phyloP scores from a whole-genome alignment of 2,329 filamentous ascomycete species.

The Colletotrichum nymphaeae region DNA sequence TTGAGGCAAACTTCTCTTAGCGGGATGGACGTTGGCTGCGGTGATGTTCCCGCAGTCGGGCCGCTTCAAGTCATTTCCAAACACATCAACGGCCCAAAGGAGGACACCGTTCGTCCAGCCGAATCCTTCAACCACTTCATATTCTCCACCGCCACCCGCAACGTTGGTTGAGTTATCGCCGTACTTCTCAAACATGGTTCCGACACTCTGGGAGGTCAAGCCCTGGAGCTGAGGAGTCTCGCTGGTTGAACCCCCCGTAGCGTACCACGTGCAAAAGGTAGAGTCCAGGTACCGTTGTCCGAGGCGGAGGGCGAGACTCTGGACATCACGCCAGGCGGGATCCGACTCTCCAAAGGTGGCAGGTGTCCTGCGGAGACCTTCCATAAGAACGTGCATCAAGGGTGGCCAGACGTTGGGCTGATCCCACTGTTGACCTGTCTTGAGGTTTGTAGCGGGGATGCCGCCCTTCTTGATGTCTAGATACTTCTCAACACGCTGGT shows the following conservation, averaged over 20 bases:
- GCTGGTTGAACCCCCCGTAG: constrained; percentile 71
- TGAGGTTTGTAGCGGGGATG: constrained; percentile 71
- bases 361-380: constrained; percentile 70
- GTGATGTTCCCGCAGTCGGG: constrained; percentile 67
- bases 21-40: constrained; percentile 49
- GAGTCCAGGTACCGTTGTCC: constrained; percentile 76
- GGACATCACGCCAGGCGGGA: constrained; percentile 64
- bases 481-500: constrained; percentile 62
- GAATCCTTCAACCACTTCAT: constrained; percentile 76
- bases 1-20: constrained; percentile 43
- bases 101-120: constrained; percentile 78
- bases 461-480: constrained; percentile 65
- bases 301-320: constrained; percentile 66
- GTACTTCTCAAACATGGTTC: constrained; percentile 80
- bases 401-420: constrained; percentile 78
- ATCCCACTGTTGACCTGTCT: constrained; percentile 76
- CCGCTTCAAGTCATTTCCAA: constrained; percentile 63
- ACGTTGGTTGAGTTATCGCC: constrained; percentile 68
- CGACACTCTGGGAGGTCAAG: constrained; percentile 54
- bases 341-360: constrained; percentile 65
- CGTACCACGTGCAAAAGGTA: constrained; percentile 77
- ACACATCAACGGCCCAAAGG: constrained; percentile 73
- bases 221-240: constrained; percentile 62
- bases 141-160: constrained; percentile 74
- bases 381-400: constrained; percentile 72